Percentiles rank a stretch among this genome's conserved stretches.
Conservation (phyloP, 805 yeast species). For the Yamadazyma philogaea region DNA sequence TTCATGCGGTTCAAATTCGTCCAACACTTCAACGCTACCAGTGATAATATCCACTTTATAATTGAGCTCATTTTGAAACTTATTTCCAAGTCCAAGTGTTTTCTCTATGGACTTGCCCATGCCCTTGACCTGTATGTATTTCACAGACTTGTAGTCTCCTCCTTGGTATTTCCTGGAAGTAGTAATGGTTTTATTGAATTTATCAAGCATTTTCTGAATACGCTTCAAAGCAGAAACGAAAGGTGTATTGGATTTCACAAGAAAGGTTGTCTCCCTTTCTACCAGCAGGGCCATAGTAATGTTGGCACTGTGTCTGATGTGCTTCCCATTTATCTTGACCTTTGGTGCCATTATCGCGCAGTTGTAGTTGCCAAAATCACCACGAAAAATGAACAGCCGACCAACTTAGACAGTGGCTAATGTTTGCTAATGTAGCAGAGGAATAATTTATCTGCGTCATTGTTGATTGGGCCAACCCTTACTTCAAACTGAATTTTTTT, state of each 20-base stretch:
- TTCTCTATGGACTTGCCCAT: conserved; percentile 70
- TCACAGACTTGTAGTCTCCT: conserved; percentile 36
- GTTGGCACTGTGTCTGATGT: conserved; percentile 56
- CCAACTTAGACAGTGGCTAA: too few species aligned
- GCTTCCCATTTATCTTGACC: conserved; percentile 29
- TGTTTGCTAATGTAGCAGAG: too few species aligned
- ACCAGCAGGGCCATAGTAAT: conserved; percentile 37
- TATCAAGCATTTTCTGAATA: conserved; percentile 49
- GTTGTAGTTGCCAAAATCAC: not conserved
- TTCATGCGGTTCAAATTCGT: conserved; percentile 46
- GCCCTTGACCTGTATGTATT: conserved; percentile 59
- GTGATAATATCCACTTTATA: conserved; percentile 60
- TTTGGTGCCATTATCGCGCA: not conserved
- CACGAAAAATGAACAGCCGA: not conserved
- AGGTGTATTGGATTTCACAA: conserved; percentile 66
- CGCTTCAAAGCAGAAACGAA: conserved; percentile 70
- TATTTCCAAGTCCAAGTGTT: conserved; percentile 58
- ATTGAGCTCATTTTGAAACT: conserved; percentile 51
- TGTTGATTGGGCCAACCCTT: too few species aligned
- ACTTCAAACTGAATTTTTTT: too few species aligned
- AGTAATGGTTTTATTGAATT: conserved; percentile 29
- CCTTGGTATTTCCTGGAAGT: conserved; percentile 25
- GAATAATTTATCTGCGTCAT: too few species aligned
- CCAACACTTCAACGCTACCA: conserved; percentile 64
- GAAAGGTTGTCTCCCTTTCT: conserved; percentile 47